Conservation (phyloP, 331 rosid genomes). For the Pyracantha coccinea region DNA sequence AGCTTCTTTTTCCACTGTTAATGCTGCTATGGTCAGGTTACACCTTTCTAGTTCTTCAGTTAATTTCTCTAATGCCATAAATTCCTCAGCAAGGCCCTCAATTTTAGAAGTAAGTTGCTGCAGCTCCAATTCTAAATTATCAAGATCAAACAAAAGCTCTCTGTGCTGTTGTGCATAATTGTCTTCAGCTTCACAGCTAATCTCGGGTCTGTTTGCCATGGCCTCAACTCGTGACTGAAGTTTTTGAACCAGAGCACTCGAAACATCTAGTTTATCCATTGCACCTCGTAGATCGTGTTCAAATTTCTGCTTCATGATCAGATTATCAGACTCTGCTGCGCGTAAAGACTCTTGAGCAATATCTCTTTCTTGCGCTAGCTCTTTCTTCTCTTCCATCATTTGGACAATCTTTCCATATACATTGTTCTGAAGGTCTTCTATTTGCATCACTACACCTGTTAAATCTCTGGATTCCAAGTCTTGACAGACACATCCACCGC, state of each 20-base stretch:
- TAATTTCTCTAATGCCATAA: conserved; percentile 34
- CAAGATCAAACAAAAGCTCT: conserved; percentile 47
- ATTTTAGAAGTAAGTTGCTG: conserved; percentile 58
- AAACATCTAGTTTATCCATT: conserved; percentile 40
- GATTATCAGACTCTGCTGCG: conserved; percentile 43
- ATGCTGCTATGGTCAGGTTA: conserved; percentile 37
- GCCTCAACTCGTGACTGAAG: conserved; percentile 62
- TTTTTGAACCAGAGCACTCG: conserved; percentile 48
- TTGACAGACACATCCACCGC: conserved; percentile 26
- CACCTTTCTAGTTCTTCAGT: conserved; percentile 48
- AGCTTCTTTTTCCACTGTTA: conserved; percentile 48
- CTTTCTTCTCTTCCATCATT: conserved; percentile 60
- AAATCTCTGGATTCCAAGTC: conserved; percentile 43
- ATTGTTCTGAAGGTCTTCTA: conserved; percentile 58
- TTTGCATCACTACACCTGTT: conserved; percentile 36
- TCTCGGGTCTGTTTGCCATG: conserved; percentile 38
- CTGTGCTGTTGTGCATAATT: conserved; percentile 41
- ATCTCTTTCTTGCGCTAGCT: conserved; percentile 43
- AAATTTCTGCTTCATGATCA: conserved; percentile 52
- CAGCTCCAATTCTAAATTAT: conserved; percentile 59
- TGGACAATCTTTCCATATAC: conserved; percentile 44
- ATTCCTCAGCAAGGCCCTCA: conserved; percentile 57
- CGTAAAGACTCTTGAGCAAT: conserved; percentile 42
- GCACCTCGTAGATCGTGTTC: conserved; percentile 38
- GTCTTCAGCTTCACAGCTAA: conserved; percentile 56